Conservation (phyloP, 305 asterid genomes). For the Rubia tinctorum region DNA sequence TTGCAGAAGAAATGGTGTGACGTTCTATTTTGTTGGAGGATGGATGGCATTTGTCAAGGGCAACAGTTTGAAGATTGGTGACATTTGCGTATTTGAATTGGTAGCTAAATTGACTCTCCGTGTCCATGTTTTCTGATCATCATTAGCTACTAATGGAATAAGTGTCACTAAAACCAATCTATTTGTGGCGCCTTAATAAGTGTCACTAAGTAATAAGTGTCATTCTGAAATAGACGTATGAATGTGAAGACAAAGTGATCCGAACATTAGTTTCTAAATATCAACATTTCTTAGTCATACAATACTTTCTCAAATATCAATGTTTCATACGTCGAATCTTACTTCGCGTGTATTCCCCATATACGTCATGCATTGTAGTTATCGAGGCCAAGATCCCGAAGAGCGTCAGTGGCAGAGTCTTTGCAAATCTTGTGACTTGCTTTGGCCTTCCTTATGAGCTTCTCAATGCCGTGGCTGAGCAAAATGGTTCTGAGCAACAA, state of each 20-base stretch:
- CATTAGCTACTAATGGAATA: too few species aligned
- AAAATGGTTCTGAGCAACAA: conserved; percentile 56
- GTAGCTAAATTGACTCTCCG: neutral
- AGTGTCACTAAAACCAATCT: too few species aligned
- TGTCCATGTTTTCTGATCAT: neutral
- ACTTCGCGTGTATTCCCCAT: neutral
- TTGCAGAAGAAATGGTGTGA: neutral
- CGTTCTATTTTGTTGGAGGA: neutral
- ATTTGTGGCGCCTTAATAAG: neutral
- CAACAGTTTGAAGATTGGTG: neutral
- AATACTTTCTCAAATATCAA: too few species aligned
- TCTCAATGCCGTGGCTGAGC: conserved; percentile 75
- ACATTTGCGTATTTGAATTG: neutral
- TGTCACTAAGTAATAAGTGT: too few species aligned
- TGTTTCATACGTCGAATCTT: too few species aligned
- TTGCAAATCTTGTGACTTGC: conserved; percentile 73
- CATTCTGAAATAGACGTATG: too few species aligned
- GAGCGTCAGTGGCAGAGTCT: conserved; percentile 90
- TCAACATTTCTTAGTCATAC: too few species aligned
- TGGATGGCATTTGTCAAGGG: neutral
- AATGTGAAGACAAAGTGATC: too few species aligned
- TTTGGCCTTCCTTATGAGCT: conserved; percentile 72
- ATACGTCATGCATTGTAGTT: conserved; percentile 54
- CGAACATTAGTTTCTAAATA: too few species aligned
- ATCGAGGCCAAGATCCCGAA: conserved; percentile 83